phyloP scores from a whole-genome alignment of 768 basidiomycete species.

The Lanmaoa rubissima region DNA sequence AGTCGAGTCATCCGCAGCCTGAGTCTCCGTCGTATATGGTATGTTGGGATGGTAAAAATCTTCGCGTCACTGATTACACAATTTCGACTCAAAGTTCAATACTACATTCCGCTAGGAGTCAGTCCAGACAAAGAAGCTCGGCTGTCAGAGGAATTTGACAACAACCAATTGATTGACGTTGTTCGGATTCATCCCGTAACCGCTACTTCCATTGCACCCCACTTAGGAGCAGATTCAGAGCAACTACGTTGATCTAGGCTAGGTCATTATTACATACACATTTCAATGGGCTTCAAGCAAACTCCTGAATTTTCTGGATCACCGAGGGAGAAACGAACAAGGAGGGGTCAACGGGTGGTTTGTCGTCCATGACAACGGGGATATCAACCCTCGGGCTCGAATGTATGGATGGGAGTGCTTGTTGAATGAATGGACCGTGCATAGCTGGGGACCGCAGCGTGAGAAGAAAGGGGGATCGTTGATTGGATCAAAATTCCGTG shows the following conservation, averaged over 20 bases:
- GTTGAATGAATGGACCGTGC: too few species aligned
- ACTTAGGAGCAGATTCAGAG: not conserved
- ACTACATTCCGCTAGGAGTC: not conserved
- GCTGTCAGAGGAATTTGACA: not conserved
- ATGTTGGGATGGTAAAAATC: not conserved
- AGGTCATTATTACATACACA: not conserved
- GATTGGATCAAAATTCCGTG: not conserved
- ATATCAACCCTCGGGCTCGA: too few species aligned
- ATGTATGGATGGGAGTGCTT: too few species aligned
- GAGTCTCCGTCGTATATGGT: not conserved
- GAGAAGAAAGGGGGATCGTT: not conserved
- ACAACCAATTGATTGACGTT: not conserved
- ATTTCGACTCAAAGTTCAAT: not conserved
- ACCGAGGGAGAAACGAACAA: too few species aligned
- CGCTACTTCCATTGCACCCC: conserved; percentile 15
- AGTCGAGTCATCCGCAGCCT: not conserved
- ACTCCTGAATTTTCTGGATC: not conserved
- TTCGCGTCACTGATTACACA: not conserved
- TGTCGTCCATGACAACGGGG: too few species aligned
- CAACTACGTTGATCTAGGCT: conserved; percentile 11
- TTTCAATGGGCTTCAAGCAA: not conserved
- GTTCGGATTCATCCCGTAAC: not conserved
- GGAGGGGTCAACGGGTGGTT: too few species aligned
- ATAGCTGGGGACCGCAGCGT: not conserved
- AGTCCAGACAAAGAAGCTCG: not conserved